Percentiles rank a stretch among this genome's conserved stretches.
phyloP scores from a whole-genome alignment of 768 basidiomycete species.

The Suillus hirtellus region DNA sequence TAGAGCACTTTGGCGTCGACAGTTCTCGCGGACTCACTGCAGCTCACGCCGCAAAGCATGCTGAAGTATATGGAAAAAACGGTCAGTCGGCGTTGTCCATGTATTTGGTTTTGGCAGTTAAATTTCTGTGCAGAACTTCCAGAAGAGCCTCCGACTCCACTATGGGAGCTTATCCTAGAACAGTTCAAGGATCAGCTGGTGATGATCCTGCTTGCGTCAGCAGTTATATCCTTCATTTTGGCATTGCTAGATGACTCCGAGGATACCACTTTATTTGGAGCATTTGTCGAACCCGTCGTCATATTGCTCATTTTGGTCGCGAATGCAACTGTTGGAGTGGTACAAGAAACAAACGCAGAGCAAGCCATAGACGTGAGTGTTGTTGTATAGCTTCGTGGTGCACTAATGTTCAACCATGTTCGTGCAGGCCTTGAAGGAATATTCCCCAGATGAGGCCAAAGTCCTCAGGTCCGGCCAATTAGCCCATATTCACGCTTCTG shows the following conservation, averaged over 20 bases:
- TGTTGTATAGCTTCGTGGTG: neutral
- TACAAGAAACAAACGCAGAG: conserved; percentile 96
- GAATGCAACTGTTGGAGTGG: conserved; percentile 96
- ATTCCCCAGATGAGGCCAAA: conserved; percentile 95
- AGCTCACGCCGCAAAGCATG: conserved; percentile 70
- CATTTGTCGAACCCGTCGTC: conserved; percentile 94
- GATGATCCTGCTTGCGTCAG: conserved; percentile 92
- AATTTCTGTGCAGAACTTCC: conserved; percentile 69
- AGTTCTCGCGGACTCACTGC: conserved; percentile 59
- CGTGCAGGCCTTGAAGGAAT: conserved; percentile 87
- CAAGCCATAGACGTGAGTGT: conserved; percentile 90
- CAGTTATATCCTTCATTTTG: conserved; percentile 89
- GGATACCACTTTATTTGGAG: conserved; percentile 67
- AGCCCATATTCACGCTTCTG: conserved; percentile 76
- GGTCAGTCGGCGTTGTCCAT: conserved; percentile 43
- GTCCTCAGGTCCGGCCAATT: conserved; percentile 75
- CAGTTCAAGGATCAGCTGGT: conserved; percentile 99
- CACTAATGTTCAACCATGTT: neutral
- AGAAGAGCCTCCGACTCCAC: conserved; percentile 85
- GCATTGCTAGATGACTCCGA: conserved; percentile 83
- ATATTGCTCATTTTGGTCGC: conserved; percentile 95
- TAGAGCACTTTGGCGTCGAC: conserved; percentile 74
- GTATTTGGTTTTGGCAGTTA: neutral
- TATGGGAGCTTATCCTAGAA: conserved; percentile 95
- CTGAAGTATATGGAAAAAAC: conserved; percentile 83